Conservation (phyloP, 192 early-diverging fungal species). For the Entomortierella lignicola region DNA sequence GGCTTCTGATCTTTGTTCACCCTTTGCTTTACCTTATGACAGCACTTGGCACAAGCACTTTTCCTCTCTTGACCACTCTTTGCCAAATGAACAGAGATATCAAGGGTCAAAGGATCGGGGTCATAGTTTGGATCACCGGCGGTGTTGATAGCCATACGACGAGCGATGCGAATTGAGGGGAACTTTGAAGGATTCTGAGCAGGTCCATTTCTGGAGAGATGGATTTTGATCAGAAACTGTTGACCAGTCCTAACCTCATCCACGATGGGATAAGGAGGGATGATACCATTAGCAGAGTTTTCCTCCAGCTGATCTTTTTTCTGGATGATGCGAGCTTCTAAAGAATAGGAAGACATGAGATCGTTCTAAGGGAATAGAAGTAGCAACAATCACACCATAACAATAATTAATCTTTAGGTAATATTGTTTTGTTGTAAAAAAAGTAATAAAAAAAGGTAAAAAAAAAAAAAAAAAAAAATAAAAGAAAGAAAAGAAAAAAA, state of each 20-base stretch:
- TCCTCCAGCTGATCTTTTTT: slow-evolving; percentile 53
- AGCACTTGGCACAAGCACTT: slow-evolving; percentile 48
- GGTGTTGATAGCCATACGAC: slow-evolving; percentile 44
- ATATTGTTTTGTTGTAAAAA: not conserved
- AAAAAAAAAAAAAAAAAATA: not conserved
- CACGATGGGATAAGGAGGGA: slow-evolving; percentile 21
- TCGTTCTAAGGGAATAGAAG: slow-evolving; percentile 1
- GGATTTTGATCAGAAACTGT: slow-evolving; percentile 51
- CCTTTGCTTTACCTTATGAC: slow-evolving; percentile 50
- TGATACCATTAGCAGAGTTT: slow-evolving; percentile 18
- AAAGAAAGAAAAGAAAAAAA: not conserved
- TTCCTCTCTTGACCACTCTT: slow-evolving; percentile 38
- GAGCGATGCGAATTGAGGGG: slow-evolving; percentile 29
- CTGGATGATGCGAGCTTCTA: slow-evolving; percentile 45
- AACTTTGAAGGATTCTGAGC: not conserved
- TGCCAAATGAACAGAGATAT: slow-evolving; percentile 33
- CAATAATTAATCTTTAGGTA: not conserved
- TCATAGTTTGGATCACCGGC: slow-evolving; percentile 35
- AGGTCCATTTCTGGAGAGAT: slow-evolving; percentile 12
- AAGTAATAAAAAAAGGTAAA: not conserved
- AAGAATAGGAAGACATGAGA: slow-evolving; percentile 24
- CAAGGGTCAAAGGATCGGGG: slow-evolving; percentile 41
- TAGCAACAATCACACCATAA: not conserved
- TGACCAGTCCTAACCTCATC: slow-evolving; percentile 50
- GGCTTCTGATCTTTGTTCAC: too few relatives aligned